Evolutionary conservation across 768 basidiomycete genomes (phyloP).

Genomic region (Trametes sanguinea): DNA sequence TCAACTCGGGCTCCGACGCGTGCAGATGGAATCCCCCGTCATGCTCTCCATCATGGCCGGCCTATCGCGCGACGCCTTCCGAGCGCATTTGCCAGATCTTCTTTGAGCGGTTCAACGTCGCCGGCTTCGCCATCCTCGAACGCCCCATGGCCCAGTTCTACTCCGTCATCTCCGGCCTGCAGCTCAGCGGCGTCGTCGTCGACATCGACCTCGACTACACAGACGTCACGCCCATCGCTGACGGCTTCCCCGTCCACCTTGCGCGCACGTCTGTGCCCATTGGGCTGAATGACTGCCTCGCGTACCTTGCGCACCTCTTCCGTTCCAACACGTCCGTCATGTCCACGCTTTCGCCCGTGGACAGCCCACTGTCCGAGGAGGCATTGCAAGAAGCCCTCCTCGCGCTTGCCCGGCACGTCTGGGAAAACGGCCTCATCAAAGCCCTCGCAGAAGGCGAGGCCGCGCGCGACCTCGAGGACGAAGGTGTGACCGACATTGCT

Average conservation of each 20-base stretch:
- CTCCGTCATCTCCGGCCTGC: conserved; percentile 46
- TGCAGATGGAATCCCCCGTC: conserved; percentile 86
- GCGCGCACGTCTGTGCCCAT: conserved; percentile 59
- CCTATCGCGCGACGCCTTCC: conserved; percentile 64
- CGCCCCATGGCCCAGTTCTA: conserved; percentile 86
- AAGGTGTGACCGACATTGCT: conserved; percentile 87
- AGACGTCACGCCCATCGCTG: conserved; percentile 77
- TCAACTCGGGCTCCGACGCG: conserved; percentile 71
- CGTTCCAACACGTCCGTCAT: conserved; percentile 68
- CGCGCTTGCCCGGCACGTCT: conserved; percentile 65
- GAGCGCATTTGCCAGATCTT: conserved; percentile 81
- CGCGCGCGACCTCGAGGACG: conserved; percentile 37
- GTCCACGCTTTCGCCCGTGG: conserved; percentile 56
- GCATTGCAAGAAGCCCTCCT: conserved; percentile 53
- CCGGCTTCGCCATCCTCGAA: conserved; percentile 78
- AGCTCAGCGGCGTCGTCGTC: conserved; percentile 72
- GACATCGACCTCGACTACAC: conserved; percentile 79
- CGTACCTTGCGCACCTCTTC: conserved; percentile 73
- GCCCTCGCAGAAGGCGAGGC: conserved; percentile 73
- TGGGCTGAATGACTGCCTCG: conserved; percentile 72
- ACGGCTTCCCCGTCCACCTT: conserved; percentile 61
- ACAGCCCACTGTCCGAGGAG: conserved; percentile 47
- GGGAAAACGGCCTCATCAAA: conserved; percentile 65
- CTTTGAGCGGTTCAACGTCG: conserved; percentile 91
- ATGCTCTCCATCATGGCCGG: conserved; percentile 69